Base-by-base conservation (phyloP, 148 eudicot genomes). In the Nepenthes gracilis region DNA sequence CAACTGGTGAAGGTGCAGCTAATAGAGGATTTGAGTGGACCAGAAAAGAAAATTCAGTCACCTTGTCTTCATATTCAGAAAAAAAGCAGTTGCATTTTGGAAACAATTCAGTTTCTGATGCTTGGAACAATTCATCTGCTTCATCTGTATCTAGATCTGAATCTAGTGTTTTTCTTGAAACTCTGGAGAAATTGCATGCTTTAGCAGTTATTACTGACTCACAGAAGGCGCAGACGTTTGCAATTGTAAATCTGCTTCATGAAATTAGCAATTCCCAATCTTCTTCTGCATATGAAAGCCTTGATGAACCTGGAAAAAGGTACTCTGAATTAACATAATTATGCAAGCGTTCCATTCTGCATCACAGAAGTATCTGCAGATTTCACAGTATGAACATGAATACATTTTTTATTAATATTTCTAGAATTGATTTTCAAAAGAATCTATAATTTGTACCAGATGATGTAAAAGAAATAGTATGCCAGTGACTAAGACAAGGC, bases 221-320 rank as follows among this genome's bases (percentile, higher is more conserved):
- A 36, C 91, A 89, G 68, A 89, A 80, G 78, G 68, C 75, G 74
- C 81, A 89, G 70, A 71, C 81, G 68, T 71, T 78, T 73, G 81
- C 90, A 34, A 65, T 86, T 52, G 62, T 81, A 58, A 85, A 89
- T 68, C 95, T 94, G 74, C 83, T 94, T 34, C 59, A 70, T 68
- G 99, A 89, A 78, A 74, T 94, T 56, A 80, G 75, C 67, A 74
- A 74, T 66, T 79, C 78, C 38, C 76, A 78, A 37, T 60, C 77
- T 53, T 60, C 81, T 61, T 89, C 99, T 64, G 85, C 81, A 62
- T 93, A 84, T 73, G 77, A 63, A 63, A 83, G 92, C 72, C 97
- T 94, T 63, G 99, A 94, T 78, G 92, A 80, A 75, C 72, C 90
- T 69, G 99, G 99, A 74, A 79, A 82, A 81, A 94, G 99, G 99